A percentile compares a stretch with the other conserved stretches of the same genome.
Evolutionary conservation across 371 early-diverging fungal species (phyloP).

Genomic region (Mucor indicus): DNA sequence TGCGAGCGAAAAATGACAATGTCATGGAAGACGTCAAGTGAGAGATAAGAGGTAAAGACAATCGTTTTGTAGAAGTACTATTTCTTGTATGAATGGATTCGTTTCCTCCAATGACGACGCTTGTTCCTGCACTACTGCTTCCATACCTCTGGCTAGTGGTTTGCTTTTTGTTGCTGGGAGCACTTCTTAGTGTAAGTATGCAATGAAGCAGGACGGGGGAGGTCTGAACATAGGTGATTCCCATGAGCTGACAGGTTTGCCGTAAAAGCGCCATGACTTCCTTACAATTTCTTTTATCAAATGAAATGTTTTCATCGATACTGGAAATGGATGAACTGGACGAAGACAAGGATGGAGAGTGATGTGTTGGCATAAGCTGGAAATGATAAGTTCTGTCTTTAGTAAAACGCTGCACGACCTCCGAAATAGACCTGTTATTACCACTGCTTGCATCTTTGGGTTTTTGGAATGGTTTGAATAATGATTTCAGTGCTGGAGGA

Average conservation of each 20-base stretch:
- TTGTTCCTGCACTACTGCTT: constrained; percentile 12
- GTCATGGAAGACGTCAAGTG: constrained; percentile 45
- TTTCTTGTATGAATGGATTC: no score
- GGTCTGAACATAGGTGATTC: constrained; percentile 35
- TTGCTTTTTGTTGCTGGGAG: no score
- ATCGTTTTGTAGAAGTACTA: constrained; percentile 19
- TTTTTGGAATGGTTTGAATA: no score
- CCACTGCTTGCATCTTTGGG: no score
- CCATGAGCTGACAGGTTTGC: constrained; percentile 41
- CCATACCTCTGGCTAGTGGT: no score
- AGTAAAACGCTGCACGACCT: constrained; percentile 33
- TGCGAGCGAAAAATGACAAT: constrained; percentile 37
- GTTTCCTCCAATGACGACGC: no score
- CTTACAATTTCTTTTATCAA: constrained; percentile 8
- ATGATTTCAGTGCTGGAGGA: constrained; percentile 8
- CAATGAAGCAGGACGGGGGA: constrained; percentile 22
- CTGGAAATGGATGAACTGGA: constrained; percentile 14
- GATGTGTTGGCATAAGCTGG: constrained; percentile 17
- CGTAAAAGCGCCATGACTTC: constrained; percentile 31
- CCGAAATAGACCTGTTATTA: constrained; percentile 18
- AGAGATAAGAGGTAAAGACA: constrained; percentile 32
- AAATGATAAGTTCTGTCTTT: constrained; percentile 38
- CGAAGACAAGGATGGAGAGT: constrained; percentile 32
- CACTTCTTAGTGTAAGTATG: constrained; percentile 34
- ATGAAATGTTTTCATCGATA: constrained; percentile 4